A percentile compares a stretch with the other conserved stretches of the same genome.
phyloP scores from a whole-genome alignment of 129 eudicot genomes.

The Lactuca saligna region DNA sequence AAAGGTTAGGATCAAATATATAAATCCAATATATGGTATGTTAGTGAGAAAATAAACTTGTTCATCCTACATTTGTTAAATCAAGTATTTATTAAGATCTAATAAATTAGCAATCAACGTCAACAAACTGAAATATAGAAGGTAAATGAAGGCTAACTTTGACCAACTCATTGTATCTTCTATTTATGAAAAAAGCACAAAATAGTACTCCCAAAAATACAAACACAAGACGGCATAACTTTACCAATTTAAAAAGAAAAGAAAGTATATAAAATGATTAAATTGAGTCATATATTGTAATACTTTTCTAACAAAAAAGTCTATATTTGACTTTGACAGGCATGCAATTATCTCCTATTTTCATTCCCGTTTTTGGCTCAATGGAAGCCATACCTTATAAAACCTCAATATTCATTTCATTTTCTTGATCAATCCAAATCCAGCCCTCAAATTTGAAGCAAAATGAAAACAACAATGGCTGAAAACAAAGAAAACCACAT shows the following conservation, averaged over 20 bases:
- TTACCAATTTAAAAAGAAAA: background rate
- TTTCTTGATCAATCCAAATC: conserved; percentile 21
- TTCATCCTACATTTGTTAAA: no score
- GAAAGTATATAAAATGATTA: no score
- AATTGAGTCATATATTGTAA: background rate
- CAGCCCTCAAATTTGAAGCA: conserved; percentile 1
- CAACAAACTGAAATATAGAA: background rate
- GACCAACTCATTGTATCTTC: background rate
- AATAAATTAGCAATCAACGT: background rate
- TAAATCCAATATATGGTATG: no score
- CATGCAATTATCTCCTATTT: background rate
- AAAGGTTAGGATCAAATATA: no score
- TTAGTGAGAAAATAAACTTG: no score
- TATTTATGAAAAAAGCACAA: background rate
- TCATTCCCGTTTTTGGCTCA: conserved; percentile 25
- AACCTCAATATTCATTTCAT: background rate
- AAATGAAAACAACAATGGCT: conserved; percentile 7
- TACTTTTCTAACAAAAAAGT: background rate
- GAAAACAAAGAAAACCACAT: conserved; percentile 11
- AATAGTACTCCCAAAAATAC: background rate
- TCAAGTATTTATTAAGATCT: no score
- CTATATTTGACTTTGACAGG: conserved; percentile 14
- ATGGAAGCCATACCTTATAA: conserved; percentile 13
- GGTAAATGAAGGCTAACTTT: conserved; percentile 1
- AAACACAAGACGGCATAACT: background rate